Evolutionary conservation across 805 yeast species (phyloP), one percentile per base, ranked within the genome.

Genomic region (Lipomyces starkeyi): DNA sequence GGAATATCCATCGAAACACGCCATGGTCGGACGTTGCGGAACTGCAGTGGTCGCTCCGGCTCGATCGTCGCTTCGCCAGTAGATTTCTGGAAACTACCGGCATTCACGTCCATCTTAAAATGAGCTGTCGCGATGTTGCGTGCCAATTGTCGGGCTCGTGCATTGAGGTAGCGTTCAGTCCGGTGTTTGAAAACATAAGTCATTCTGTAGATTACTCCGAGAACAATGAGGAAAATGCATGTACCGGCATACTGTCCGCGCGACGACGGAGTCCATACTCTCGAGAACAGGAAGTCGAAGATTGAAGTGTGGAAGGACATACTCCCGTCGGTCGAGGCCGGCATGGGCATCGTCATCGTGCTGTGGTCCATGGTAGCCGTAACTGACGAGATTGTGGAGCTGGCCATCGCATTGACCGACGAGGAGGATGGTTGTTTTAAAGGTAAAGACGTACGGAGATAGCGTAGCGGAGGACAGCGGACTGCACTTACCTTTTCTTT

Each of bases 221-320:
- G 71, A 37, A 74, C 67, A 35, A 75, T 70, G 35, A 75, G 64
- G 67, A 75, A 75, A 47, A 75, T 70, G 57, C 78, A 75, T 17
- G 77, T 71, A 25, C 76, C 78, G 35, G 76, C 78, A 66, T 75
- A 75, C 58, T 72, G 73, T 37, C 78, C 77, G 13, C 58, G 58
- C 25, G 65, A 62, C 8, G 68, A 58, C 14, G 77, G 77, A 9
- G 73, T 73, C 76, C 77, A 75, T 40, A 64, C 70, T 2, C 67
- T 54, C 3, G 77, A 65, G 47, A 73, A 67, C n/a, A 75, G 57
- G 32, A 67, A 67, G 59, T 73, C 76, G 58, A 64, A 49, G 57
- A 54, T 61, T 43, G 65, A 62, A 35, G 73, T 64, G 63, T 74
- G 76, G 64, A 75, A 75, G 34, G 71, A 61, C 77, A 58, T 64